phyloP scores from a whole-genome alignment of 1,284 basidiomycete genomes.

The Chalciporus sp. region DNA sequence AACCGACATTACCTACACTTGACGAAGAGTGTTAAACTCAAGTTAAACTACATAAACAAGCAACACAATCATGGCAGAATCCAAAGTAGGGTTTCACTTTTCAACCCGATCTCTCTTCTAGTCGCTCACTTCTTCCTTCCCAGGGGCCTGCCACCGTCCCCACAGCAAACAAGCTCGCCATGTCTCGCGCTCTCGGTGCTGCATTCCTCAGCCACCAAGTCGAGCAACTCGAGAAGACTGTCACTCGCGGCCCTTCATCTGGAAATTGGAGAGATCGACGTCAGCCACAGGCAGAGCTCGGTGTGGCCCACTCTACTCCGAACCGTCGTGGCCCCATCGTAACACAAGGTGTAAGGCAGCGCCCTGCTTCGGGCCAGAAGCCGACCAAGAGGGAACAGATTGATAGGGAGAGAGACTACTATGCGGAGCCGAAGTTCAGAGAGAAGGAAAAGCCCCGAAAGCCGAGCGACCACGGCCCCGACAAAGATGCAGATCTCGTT shows the following conservation, averaged over 20 bases:
- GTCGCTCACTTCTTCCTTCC: not conserved
- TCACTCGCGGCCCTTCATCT: conserved; percentile 51
- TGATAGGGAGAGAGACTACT: conserved; percentile 35
- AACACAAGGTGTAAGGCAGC: conserved; percentile 33
- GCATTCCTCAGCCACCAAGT: conserved; percentile 84
- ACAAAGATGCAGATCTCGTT: conserved; percentile 72
- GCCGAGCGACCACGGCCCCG: conserved; percentile 37
- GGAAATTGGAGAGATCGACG: conserved; percentile 64
- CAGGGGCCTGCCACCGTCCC: conserved; percentile 26
- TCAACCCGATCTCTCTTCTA: not conserved
- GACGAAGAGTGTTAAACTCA: not conserved
- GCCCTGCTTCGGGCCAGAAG: conserved; percentile 27
- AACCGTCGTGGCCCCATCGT: conserved; percentile 36
- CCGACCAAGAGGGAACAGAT: conserved; percentile 31
- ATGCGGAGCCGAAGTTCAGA: conserved; percentile 22
- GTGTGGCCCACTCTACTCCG: conserved; percentile 20
- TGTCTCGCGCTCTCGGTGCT: conserved; percentile 81
- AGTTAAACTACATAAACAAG: not conserved
- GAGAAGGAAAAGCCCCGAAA: conserved; percentile 34
- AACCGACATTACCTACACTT: not conserved
- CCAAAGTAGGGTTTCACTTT: conserved; percentile 15
- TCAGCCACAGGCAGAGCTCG: conserved; percentile 27
- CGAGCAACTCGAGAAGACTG: conserved; percentile 77
- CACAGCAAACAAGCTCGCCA: conserved; percentile 59
- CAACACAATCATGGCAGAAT: conserved; percentile 22